A percentile compares a stretch with the other conserved stretches of the same genome.
These are phyloP conservation scores for Wakefieldia striispora DNA, from an alignment of 768 basidiomycete species.

Conservation along the genomic window DNA sequence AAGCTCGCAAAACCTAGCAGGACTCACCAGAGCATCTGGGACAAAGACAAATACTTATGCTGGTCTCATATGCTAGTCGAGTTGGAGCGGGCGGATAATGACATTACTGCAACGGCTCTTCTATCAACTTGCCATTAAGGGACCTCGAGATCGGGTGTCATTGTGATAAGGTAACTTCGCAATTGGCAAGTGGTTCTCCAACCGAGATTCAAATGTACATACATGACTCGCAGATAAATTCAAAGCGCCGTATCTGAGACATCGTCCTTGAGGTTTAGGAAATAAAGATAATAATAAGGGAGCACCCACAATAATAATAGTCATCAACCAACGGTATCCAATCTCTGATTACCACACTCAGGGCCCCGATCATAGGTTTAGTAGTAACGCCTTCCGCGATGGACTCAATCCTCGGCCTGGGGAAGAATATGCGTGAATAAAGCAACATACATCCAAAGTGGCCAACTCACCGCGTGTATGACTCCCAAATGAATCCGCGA, in stretches of 20 bases:
- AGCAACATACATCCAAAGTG: slow-evolving; percentile 1
- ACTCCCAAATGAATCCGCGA: slow-evolving; percentile 82
- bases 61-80: neutral
- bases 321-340: slow-evolving; percentile 90
- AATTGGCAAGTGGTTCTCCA: slow-evolving; percentile 1
- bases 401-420: slow-evolving; percentile 73
- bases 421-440: neutral
- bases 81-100: neutral
- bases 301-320: slow-evolving; percentile 83
- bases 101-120: neutral
- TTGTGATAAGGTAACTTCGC: neutral
- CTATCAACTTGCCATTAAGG: neutral
- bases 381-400: slow-evolving; percentile 54
- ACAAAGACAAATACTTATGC: too few species aligned
- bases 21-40: too few species aligned
- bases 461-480: slow-evolving; percentile 61
- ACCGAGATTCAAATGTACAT: slow-evolving; percentile 3
- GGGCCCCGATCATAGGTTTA: slow-evolving; percentile 63
- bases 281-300: neutral
- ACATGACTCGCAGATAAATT: slow-evolving; percentile 11
- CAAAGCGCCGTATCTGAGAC: slow-evolving; percentile 45
- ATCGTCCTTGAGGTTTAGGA: slow-evolving; percentile 1
- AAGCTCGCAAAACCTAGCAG: too few species aligned
- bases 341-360: slow-evolving; percentile 70
- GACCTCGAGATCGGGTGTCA: neutral